These are phyloP conservation scores for Pseudozyma sp. DNA, from an alignment of 1,284 basidiomycete species.

Conservation along the genomic window DNA sequence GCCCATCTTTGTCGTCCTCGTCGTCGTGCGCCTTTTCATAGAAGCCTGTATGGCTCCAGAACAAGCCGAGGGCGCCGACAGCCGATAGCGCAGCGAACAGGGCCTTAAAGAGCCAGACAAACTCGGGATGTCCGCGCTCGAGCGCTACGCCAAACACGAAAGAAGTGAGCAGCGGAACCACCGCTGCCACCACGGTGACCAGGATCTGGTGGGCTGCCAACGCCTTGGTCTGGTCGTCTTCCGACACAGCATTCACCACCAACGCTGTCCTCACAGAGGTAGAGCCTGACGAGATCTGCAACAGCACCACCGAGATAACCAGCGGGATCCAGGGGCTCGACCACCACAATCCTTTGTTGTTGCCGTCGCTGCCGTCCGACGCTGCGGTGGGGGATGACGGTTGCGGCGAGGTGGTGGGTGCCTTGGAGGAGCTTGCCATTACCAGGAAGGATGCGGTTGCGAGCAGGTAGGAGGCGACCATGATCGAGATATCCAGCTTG, in stretches of 20 bases:
- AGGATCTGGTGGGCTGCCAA: constrained; percentile 60
- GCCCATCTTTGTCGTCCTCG: constrained; percentile 17
- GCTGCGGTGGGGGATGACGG: background rate
- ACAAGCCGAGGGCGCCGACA: constrained; percentile 37
- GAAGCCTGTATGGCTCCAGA: constrained; percentile 48
- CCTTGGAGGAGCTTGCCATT: constrained; percentile 37
- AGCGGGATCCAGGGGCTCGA: constrained; percentile 50
- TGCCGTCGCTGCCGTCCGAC: background rate
- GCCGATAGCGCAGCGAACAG: constrained; percentile 40
- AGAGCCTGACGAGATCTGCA: constrained; percentile 55
- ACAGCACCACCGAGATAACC: constrained; percentile 44
- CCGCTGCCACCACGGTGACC: constrained; percentile 52
- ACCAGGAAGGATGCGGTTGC: constrained; percentile 37
- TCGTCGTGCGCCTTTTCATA: constrained; percentile 49
- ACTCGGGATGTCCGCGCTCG: constrained; percentile 45
- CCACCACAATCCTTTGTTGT: constrained; percentile 22
- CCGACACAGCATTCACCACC: constrained; percentile 55
- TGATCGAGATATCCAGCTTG: constrained; percentile 57
- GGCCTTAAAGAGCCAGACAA: constrained; percentile 59
- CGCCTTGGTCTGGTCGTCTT: constrained; percentile 54
- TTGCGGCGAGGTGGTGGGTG: constrained; percentile 21
- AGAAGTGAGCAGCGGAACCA: constrained; percentile 55
- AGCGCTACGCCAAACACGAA: constrained; percentile 55
- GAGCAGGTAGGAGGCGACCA: constrained; percentile 37
- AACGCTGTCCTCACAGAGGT: constrained; percentile 56